Evolutionary conservation across 257 asterid species (phyloP), one percentile per base, ranked within the genome.

Genomic region (Verbena officinalis): DNA sequence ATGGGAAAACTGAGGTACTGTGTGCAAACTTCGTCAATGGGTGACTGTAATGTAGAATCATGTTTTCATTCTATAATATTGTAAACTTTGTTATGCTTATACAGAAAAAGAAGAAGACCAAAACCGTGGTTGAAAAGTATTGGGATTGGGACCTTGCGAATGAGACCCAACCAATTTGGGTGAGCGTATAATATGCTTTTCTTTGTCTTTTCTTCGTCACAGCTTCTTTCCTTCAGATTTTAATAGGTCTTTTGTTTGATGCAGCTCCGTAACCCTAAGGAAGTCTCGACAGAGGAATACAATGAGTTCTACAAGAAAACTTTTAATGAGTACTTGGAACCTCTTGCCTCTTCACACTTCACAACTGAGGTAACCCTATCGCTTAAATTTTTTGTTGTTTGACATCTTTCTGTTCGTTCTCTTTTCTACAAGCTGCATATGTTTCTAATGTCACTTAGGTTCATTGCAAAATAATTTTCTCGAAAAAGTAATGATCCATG

Each of bases 81-180:
- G 11, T 43, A 48, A 22, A 14, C 53, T 39, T 56, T 78, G 12
- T 50, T 36, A 68, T 64, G 65, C 44, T 73, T 73, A 52, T 61
- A 59, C 88, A 88, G 96, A 90, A 88, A 73, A 94, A 90, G 87
- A 93, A 90, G 91, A 94, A 90, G 73, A 90, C 97, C 38, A 88
- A 90, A 84, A 94, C 90, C 7, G 87, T 94, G 14, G 89, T 90
- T 59, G 99, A 94, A 72, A 82, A 81, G 49, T 90, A 94, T 73
- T 94, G 99, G 99, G 99, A 94, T 57, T 94, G 99, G 99, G 96
- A 90, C 73, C 95, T 90, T 40, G 76, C 88, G 20, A 94, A 94
- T 74, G 99, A 94, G 83, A 90, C 96, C 61, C 95, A 86, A 67
- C 96, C 99, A 34, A 76, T 88, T 83, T 94, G 99, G 99, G 99